These are phyloP conservation scores for Rutstroemia sp. DNA, from an alignment of 2,329 filamentous ascomycete genomes.

Conservation along the genomic window DNA sequence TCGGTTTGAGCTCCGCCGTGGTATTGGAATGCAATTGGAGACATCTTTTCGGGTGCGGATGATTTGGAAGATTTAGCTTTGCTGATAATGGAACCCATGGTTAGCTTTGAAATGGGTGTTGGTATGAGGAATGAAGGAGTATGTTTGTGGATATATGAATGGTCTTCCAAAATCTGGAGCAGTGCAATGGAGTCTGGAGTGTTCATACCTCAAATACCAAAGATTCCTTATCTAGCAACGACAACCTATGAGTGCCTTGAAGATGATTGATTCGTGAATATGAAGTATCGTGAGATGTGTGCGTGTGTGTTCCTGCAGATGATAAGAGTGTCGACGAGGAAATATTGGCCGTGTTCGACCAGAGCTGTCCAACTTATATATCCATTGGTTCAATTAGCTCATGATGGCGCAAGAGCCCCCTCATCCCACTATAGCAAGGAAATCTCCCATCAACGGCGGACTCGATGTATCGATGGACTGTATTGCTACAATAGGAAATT, in stretches of 20 bases:
- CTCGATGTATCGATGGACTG: slow-evolving; percentile 7
- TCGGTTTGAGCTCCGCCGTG: slow-evolving; percentile 44
- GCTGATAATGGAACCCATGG: neutral
- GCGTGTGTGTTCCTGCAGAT: slow-evolving; percentile 7
- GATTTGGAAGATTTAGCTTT: neutral
- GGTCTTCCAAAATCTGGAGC: neutral
- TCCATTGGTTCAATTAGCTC: slow-evolving; percentile 5
- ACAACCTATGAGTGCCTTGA: neutral
- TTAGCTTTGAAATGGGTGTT: neutral
- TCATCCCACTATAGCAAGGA: slow-evolving; percentile 15
- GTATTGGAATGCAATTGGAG: slow-evolving; percentile 32
- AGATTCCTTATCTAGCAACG: slow-evolving; percentile 9
- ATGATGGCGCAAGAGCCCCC: slow-evolving; percentile 4
- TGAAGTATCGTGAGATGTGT: slow-evolving; percentile 8
- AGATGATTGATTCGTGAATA: neutral
- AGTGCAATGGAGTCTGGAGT: neutral
- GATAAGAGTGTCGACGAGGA: slow-evolving; percentile 16
- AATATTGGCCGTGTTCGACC: slow-evolving; percentile 14
- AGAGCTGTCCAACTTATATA: slow-evolving; percentile 3
- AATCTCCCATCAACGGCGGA: slow-evolving; percentile 8
- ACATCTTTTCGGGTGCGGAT: slow-evolving; percentile 15
- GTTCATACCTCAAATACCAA: slow-evolving; percentile 12
- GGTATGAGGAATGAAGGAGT: neutral
- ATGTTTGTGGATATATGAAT: neutral
- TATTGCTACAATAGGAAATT: slow-evolving; percentile 9